Evolutionary conservation across 2,329 filamentous ascomycete species (phyloP).

Genomic region (Aspergillus sclerotialis): DNA sequence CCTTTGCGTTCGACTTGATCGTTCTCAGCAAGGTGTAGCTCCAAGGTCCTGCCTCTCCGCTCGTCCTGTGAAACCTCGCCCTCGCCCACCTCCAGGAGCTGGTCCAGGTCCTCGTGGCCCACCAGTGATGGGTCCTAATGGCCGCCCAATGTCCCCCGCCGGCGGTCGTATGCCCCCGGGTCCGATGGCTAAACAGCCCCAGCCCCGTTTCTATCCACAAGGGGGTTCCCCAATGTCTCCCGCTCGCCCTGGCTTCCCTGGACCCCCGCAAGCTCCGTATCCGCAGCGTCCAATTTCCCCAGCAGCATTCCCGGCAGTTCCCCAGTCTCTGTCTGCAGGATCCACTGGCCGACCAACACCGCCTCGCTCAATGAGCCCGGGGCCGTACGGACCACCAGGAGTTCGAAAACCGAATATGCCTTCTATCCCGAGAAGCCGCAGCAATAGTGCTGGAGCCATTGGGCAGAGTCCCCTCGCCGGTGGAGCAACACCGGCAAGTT

Average conservation of each 20-base stretch:
- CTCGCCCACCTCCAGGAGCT: slow-evolving; percentile 33
- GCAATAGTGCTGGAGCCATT: slow-evolving; percentile 36
- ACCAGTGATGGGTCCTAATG: slow-evolving; percentile 27
- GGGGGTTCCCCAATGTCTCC: slow-evolving; percentile 41
- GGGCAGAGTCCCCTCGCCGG: slow-evolving; percentile 21
- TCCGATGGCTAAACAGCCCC: no score
- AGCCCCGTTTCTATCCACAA: slow-evolving; percentile 28
- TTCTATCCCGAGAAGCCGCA: slow-evolving; percentile 31
- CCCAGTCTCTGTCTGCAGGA: slow-evolving; percentile 28
- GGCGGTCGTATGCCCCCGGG: slow-evolving; percentile 11
- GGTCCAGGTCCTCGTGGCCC: slow-evolving; percentile 27
- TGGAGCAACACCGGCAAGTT: slow-evolving; percentile 6
- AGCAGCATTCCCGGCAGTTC: slow-evolving; percentile 29
- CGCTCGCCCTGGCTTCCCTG: slow-evolving; percentile 19
- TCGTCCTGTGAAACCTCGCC: slow-evolving; percentile 79
- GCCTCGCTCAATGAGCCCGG: slow-evolving; percentile 34
- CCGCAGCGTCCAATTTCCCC: slow-evolving; percentile 20
- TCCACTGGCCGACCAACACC: slow-evolving; percentile 15
- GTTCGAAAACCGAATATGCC: slow-evolving; percentile 35
- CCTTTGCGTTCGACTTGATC: slow-evolving; percentile 84
- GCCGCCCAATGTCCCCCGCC: slow-evolving; percentile 7
- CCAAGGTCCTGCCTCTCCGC: slow-evolving; percentile 91
- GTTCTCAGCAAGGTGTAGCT: slow-evolving; percentile 85
- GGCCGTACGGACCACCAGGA: slow-evolving; percentile 36
- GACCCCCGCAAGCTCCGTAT: not conserved